A percentile compares a stretch with the other conserved stretches of the same genome.
Evolutionary conservation across 345 rosid species (phyloP).

Genomic region (Fremontodendron californicum): DNA sequence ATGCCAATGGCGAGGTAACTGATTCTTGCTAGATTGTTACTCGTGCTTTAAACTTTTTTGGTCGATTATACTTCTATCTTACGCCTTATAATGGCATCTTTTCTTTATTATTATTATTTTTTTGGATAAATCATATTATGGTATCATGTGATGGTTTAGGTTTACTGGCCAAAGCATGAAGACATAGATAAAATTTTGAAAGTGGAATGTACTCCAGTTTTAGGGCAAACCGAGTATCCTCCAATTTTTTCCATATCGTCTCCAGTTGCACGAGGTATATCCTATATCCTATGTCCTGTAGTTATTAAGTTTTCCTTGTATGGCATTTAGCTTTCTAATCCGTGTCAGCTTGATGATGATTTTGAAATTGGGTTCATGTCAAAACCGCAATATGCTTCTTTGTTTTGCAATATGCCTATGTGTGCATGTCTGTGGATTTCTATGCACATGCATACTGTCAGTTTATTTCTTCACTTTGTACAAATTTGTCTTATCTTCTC

Average conservation of each 20-base stretch:
- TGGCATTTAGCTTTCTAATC: background rate
- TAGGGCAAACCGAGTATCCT: constrained; percentile 71
- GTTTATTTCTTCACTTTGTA: background rate
- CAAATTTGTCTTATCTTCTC: background rate
- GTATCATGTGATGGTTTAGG: constrained; percentile 43
- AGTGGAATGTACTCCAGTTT: constrained; percentile 66
- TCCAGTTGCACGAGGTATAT: constrained; percentile 72
- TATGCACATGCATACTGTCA: background rate
- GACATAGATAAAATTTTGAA: constrained; percentile 75
- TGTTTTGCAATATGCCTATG: background rate
- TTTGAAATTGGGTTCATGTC: background rate
- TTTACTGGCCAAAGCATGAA: constrained; percentile 86
- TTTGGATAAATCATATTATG: constrained; percentile 4
- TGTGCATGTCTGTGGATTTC: background rate
- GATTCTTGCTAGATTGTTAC: constrained; percentile 13
- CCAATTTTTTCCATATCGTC: constrained; percentile 76
- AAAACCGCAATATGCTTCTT: background rate
- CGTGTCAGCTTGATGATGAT: background rate
- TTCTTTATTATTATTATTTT: background rate
- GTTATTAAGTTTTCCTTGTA: constrained; percentile 11
- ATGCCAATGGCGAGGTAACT: constrained; percentile 73
- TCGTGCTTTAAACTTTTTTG: background rate
- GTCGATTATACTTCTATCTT: background rate
- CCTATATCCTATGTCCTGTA: constrained; percentile 20
- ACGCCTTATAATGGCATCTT: background rate